Conservation (phyloP, 768 basidiomycete genomes). For the Russula brevipes region DNA sequence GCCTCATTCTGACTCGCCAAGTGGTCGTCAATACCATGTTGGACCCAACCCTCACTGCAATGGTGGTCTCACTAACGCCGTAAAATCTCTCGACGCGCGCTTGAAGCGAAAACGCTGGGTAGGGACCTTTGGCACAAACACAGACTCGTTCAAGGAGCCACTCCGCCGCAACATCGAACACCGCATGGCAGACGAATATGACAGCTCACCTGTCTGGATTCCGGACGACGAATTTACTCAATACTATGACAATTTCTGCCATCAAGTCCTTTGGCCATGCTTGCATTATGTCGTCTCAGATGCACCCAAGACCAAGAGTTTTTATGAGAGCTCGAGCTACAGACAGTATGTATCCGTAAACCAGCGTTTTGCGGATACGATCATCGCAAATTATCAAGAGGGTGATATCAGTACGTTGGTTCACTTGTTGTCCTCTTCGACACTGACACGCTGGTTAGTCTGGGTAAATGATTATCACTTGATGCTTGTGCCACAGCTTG, state of each 20-base stretch:
- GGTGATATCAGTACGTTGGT: conserved; percentile 67
- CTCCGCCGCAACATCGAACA: conserved; percentile 53
- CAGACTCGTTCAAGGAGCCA: conserved; percentile 56
- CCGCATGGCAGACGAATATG: conserved; percentile 39
- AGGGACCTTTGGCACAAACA: conserved; percentile 68
- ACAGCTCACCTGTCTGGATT: conserved; percentile 67
- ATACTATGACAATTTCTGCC: conserved; percentile 84
- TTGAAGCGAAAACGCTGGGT: conserved; percentile 55
- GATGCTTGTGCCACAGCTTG: conserved; percentile 83
- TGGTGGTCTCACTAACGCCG: conserved; percentile 78
- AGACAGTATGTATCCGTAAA: conserved; percentile 88
- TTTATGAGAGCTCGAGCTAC: conserved; percentile 76
- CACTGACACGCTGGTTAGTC: conserved; percentile 34
- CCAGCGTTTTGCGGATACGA: conserved; percentile 80
- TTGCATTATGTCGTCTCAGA: conserved; percentile 84
- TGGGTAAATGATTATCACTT: conserved; percentile 97
- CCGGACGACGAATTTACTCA: conserved; percentile 72
- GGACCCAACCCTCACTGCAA: conserved; percentile 71
- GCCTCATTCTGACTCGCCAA: conserved; percentile 33
- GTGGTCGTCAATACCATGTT: conserved; percentile 39
- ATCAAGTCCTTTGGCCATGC: conserved; percentile 86
- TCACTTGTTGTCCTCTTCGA: background rate
- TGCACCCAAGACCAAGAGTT: conserved; percentile 75
- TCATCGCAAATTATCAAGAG: conserved; percentile 72
- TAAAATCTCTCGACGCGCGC: conserved; percentile 53